A percentile compares a stretch with the other conserved stretches of the same genome.
phyloP scores from a whole-genome alignment of 352 stramenopile species.

The Phytophthora podocarpi region DNA sequence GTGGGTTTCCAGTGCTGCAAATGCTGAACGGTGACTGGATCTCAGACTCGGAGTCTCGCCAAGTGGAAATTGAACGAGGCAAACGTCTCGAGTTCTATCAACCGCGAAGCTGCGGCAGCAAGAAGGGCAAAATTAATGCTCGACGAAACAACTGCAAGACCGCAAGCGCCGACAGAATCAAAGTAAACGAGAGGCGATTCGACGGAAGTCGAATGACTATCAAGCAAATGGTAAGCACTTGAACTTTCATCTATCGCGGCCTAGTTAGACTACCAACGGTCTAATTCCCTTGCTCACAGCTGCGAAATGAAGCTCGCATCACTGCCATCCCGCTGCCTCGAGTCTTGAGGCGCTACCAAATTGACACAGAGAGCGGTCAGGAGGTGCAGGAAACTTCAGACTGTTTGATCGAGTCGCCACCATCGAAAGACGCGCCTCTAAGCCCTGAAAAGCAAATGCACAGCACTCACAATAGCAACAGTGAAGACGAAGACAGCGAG shows the following conservation, averaged over 20 bases:
- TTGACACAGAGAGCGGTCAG: constrained; percentile 54
- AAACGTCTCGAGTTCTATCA: constrained; percentile 53
- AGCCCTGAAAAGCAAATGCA: neutral
- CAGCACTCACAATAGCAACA: neutral
- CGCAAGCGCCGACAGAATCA: neutral
- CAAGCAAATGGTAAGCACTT: constrained; percentile 52
- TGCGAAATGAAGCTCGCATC: constrained; percentile 46
- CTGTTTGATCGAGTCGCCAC: neutral
- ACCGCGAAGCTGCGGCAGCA: neutral
- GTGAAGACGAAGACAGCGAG: constrained; percentile 15
- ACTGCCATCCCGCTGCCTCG: constrained; percentile 45
- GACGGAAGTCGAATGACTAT: constrained; percentile 74
- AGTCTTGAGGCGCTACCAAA: constrained; percentile 53
- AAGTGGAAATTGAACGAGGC: constrained; percentile 59
- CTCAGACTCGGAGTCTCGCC: constrained; percentile 47
- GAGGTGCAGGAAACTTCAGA: constrained; percentile 20
- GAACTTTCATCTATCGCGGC: too few relatives aligned
- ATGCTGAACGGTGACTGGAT: constrained; percentile 69
- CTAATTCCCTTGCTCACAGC: constrained; percentile 18
- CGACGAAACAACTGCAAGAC: neutral
- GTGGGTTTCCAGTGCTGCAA: constrained; percentile 71
- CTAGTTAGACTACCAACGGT: too few relatives aligned
- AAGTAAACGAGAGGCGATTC: constrained; percentile 34
- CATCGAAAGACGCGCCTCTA: too few relatives aligned
- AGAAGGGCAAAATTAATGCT: neutral